Evolutionary conservation across 257 asterid species (phyloP).

Genomic region (Cynanchum wilfordii): DNA sequence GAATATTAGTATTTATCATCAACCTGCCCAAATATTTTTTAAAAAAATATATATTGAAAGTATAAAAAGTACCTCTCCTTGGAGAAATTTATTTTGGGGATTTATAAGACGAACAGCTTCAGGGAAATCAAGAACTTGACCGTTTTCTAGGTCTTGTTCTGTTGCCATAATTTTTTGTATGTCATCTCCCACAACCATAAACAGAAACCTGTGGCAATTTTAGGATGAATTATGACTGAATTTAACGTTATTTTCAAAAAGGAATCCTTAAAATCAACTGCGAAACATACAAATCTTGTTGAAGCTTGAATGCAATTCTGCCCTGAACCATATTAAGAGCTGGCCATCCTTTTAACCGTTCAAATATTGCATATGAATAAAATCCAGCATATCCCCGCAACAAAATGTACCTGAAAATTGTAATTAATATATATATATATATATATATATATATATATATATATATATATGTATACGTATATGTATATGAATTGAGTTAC

Average conservation of each 20-base stretch:
- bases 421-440: not conserved
- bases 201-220: too few relatives aligned
- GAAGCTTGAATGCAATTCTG: constrained; percentile 69
- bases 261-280: too few relatives aligned
- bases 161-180: constrained; percentile 88
- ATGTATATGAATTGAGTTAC: constrained; percentile 13
- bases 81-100: constrained; percentile 51
- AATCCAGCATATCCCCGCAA: constrained; percentile 65
- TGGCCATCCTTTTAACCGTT: constrained; percentile 75
- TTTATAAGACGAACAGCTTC: constrained; percentile 82
- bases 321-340: constrained; percentile 51
- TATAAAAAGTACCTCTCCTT: constrained; percentile 55
- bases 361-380: constrained; percentile 61
- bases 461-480: too few relatives aligned
- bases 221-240: too few relatives aligned
- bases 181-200: constrained; percentile 80
- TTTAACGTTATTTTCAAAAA: not conserved
- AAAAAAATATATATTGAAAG: not conserved
- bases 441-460: too few relatives aligned
- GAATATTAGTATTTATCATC: constrained; percentile 91
- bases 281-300: constrained; percentile 36
- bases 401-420: constrained; percentile 33
- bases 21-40: constrained; percentile 57
- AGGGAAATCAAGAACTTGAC: constrained; percentile 58
- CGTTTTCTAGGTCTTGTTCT: constrained; percentile 40